Evolutionary conservation across 2,329 filamentous ascomycete genomes (phyloP).

Genomic region (Pezicula radicicola): DNA sequence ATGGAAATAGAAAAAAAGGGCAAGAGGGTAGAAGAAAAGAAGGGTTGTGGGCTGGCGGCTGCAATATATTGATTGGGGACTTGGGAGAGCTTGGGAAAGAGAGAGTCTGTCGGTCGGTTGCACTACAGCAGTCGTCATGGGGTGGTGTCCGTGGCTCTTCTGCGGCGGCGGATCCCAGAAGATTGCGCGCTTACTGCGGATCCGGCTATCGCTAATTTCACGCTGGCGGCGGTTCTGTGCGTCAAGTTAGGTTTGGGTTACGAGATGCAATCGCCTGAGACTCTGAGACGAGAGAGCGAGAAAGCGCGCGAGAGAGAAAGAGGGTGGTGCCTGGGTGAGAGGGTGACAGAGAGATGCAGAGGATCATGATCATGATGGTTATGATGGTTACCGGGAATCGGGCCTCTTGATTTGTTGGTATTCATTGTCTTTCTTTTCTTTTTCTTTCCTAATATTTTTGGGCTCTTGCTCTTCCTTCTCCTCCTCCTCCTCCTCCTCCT

Average conservation of each 20-base stretch:
- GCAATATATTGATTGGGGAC: constrained; percentile 28
- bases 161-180: constrained; percentile 6
- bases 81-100: constrained; percentile 12
- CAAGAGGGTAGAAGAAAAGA: constrained; percentile 13
- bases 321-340: too few relatives aligned
- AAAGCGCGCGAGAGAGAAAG: not conserved
- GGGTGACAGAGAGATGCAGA: too few relatives aligned
- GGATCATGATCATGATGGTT: too few relatives aligned
- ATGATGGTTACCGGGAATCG: too few relatives aligned
- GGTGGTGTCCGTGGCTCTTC: constrained; percentile 12
- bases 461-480: not conserved
- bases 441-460: not conserved
- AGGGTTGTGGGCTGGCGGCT: constrained; percentile 22
- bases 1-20: constrained; percentile 9
- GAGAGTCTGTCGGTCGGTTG: not conserved
- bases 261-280: not conserved
- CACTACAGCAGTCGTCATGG: constrained; percentile 16
- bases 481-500: not conserved
- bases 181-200: constrained; percentile 28
- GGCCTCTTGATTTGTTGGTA: too few relatives aligned
- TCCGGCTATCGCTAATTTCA: constrained; percentile 20
- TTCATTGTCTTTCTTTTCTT: too few relatives aligned
- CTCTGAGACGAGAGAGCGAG: too few relatives aligned
- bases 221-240: constrained; percentile 10
- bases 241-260: not conserved